Base-by-base conservation (phyloP, 1,139 yeast species). In the Lodderomyces parapsilosis region DNA sequence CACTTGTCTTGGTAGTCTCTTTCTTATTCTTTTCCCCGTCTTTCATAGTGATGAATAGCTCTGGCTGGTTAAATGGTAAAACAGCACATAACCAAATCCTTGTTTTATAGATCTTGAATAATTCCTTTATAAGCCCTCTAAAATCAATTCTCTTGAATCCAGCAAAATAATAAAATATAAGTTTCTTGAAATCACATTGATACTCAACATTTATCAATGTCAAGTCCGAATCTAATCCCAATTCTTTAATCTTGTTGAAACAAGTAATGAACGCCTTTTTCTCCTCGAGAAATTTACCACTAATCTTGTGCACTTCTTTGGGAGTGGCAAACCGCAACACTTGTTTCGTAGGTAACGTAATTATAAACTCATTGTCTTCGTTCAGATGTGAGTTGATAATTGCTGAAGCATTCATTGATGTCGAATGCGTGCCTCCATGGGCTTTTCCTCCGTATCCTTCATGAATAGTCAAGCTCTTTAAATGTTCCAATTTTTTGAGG, bases 71-170 rank as follows among this genome's bases (percentile, higher is more conserved):
- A 45, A 58, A 58, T 0, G 75, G 75, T 39, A 70, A 61, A 4
- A 91, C 88, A 3, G 97, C 95, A 68, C 97, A 91, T 74, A 91
- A 78, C 99, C 99, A 94, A 55, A 93, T 93, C 59, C 99, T 79
- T 1, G 98, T 93, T 68, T 93, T 93, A 75, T 90, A 93, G 48
- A 89, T 86, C 57, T 93, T 84, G 71, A 93, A 93, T 50, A 93
- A 70, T 57, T 93, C 98, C 54, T 93, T 86, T 45, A 93, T 95
- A 57, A 94, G 76, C 38, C 87, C 95, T 56, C 99, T 76, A 63
- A 93, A 93, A 63, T 93, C 99, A 48, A 93, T 86, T 55, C 99
- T 75, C 57, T 84, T 84, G 53, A 80, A 81, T 32, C 86, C 83
- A 33, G 86, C 84, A 55, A 67, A 74, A 66, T 93, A 93, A 62